Conservation (phyloP, 805 yeast species). For the Pichia paraexigua region DNA sequence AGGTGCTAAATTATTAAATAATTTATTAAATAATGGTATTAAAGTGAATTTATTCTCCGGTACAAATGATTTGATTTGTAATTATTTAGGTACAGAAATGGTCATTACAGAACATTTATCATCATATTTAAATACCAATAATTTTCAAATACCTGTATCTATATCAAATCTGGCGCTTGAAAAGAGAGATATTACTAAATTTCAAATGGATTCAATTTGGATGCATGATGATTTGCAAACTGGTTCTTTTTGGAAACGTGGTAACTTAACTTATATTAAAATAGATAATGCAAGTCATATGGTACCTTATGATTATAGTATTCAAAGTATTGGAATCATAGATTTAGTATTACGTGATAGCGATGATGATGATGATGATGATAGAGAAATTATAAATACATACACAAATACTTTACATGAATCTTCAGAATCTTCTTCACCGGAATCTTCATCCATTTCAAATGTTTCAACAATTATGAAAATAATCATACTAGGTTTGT, state of each 20-base stretch:
- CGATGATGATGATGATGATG: conserved; percentile 10
- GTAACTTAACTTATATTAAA: conserved; percentile 69
- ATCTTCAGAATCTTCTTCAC: neutral
- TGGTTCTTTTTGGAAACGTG: conserved; percentile 39
- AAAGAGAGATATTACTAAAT: conserved; percentile 5
- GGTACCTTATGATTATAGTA: conserved; percentile 83
- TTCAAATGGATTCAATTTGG: conserved; percentile 32
- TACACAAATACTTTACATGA: neutral
- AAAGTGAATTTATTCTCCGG: conserved; percentile 79
- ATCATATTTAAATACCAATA: conserved; percentile 4
- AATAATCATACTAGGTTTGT: neutral
- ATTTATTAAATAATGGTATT: conserved; percentile 41
- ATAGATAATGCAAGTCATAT: conserved; percentile 80
- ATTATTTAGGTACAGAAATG: conserved; percentile 64
- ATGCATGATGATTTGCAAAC: conserved; percentile 32
- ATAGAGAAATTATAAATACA: conserved; percentile 1
- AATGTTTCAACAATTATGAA: neutral
- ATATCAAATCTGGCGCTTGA: neutral
- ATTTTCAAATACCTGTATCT: neutral
- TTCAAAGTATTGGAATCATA: conserved; percentile 59
- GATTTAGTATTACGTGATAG: conserved; percentile 30
- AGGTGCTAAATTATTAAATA: conserved; percentile 60
- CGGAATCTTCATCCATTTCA: neutral
- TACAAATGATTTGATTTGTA: conserved; percentile 83
- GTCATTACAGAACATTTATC: conserved; percentile 46